Base-by-base conservation (phyloP, 176 grass and related monocot genomes). In the Chrysopogon serrulatus region DNA sequence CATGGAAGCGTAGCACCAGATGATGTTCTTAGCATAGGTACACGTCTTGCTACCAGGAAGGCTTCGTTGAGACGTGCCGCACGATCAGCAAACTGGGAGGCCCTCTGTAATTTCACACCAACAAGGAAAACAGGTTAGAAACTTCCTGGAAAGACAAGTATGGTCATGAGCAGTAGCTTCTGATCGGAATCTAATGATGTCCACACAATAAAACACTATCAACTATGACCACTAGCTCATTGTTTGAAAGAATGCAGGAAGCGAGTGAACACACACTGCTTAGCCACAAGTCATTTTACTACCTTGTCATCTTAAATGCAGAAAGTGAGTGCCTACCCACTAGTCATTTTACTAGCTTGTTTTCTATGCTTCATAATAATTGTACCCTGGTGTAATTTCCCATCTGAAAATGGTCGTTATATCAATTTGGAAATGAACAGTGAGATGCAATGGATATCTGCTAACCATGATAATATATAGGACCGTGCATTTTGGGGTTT, bases 1-100 rank as follows among this genome's bases (percentile, higher is more conserved):
- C 88, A 93, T 41, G 92, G 86, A 74, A 83, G 76, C 35, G 69
- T 37, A 19, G 76, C 86, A 80, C 81, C 88, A 14, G 86, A 64
- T 43, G 77, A 68, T 66, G 88, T 83, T 83, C 90, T 89, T 40
- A 91, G 86, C 35, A 89, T 49, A 6, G 90, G 90, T 77, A 87
- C 86, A 53, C 84, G 90, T 59, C 76, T 86, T 30, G 76, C 84
- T n/a, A 89, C 72, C 33, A 86, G 79, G 86, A 95, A 95, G 66
- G 92, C 88, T 79, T 93, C 90, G 19, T 88, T 92, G 56, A 94
- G 76, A 68, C 80, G 79, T 19, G 89, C 74, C 26, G 92, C 75
- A 1, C 72, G 87, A 47, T 74, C 75, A 21, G 81, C 86, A 76
- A 82, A 87, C 83, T 91, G 92, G 42, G 84, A 84, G 54, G 73